Percentiles rank a stretch among this genome's conserved stretches.
Evolutionary conservation across 1,284 basidiomycete species (phyloP).

Genomic region (Pyrrhoderma lamaoense): DNA sequence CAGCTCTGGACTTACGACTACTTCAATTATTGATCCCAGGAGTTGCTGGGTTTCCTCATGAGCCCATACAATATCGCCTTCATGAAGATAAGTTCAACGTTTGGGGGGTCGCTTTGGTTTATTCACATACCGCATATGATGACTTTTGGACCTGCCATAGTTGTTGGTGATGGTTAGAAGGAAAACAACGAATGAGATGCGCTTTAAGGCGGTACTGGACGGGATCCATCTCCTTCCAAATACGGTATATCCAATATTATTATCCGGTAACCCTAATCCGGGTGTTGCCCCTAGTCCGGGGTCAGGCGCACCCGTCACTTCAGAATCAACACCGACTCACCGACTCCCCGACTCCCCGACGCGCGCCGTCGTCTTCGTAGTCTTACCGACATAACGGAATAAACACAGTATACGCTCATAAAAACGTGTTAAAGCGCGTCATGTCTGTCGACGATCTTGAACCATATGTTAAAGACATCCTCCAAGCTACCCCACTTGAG

Average conservation of each 20-base stretch:
- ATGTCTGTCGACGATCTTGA: slow-evolving; percentile 36
- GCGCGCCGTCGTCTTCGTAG: background rate
- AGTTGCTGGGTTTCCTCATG: slow-evolving; percentile 64
- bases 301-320: background rate
- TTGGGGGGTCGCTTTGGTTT: background rate
- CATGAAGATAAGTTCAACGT: background rate
- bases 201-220: background rate
- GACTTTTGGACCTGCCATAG: slow-evolving; percentile 34
- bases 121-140: slow-evolving; percentile 37
- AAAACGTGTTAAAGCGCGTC: background rate
- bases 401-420: background rate
- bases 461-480: slow-evolving; percentile 55
- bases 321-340: background rate
- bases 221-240: background rate
- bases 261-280: background rate
- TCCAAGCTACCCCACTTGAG: slow-evolving; percentile 53
- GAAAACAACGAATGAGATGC: background rate
- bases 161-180: slow-evolving; percentile 18
- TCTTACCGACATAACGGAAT: background rate
- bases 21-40: slow-evolving; percentile 61
- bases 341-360: background rate
- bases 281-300: background rate
- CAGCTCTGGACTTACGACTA: slow-evolving; percentile 53
- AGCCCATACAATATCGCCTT: slow-evolving; percentile 74
- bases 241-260: background rate